A percentile compares a stretch with the other conserved stretches of the same genome.
phyloP scores from a whole-genome alignment of 202 grass and related monocot genomes.

The Setaria viridis region DNA sequence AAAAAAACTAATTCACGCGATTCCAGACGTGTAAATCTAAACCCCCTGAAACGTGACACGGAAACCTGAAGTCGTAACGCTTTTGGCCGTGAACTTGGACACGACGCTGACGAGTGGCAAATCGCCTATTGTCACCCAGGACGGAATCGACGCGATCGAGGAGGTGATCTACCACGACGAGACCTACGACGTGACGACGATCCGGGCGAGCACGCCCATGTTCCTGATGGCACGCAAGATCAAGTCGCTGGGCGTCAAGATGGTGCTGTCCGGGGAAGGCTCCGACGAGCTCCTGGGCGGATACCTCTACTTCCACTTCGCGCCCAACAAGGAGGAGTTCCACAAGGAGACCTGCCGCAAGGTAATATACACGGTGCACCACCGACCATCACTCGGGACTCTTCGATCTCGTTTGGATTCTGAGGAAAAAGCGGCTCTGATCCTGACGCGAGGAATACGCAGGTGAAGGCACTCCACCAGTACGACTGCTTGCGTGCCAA shows the following conservation, averaged over 20 bases:
- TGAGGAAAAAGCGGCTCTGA: slow-evolving; percentile 1
- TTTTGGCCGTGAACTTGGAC: not conserved
- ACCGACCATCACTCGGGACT: not conserved
- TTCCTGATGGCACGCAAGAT: slow-evolving; percentile 99
- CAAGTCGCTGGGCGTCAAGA: slow-evolving; percentile 94
- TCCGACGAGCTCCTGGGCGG: slow-evolving; percentile 95
- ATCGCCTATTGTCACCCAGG: slow-evolving; percentile 39
- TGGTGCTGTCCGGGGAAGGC: slow-evolving; percentile 97
- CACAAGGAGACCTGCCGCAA: slow-evolving; percentile 94
- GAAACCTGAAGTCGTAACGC: not conserved
- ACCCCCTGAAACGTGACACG: not conserved
- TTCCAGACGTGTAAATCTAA: not conserved
- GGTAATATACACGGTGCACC: slow-evolving; percentile 22
- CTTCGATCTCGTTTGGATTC: not conserved
- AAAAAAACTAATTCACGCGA: not conserved
- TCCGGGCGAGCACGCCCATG: slow-evolving; percentile 97
- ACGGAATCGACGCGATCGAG: slow-evolving; percentile 98
- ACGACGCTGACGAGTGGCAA: slow-evolving; percentile 6
- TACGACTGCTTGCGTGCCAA: slow-evolving; percentile 95
- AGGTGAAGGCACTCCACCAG: slow-evolving; percentile 90
- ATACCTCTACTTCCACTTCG: slow-evolving; percentile 99
- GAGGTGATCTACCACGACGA: slow-evolving; percentile 96
- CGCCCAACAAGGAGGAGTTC: slow-evolving; percentile 94
- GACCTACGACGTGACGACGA: slow-evolving; percentile 93
- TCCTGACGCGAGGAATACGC: not conserved